Percentiles rank a stretch among this genome's conserved stretches.
Conservation (phyloP, 495 filamentous ascomycete species). For the Cryomyces minteri region DNA sequence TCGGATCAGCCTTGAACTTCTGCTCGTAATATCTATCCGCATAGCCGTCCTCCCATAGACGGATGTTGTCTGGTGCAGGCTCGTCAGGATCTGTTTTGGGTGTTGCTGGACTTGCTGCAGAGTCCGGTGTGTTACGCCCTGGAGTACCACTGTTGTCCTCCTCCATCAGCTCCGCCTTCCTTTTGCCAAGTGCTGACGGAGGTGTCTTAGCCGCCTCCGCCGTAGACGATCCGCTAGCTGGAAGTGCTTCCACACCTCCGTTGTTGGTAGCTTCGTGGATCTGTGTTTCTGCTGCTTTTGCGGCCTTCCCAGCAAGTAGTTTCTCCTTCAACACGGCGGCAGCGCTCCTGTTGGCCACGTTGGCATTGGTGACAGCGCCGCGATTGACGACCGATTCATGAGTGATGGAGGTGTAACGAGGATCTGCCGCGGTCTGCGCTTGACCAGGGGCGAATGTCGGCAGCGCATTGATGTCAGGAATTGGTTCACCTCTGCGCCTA, state of each 20-base stretch:
- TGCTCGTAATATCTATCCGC: conserved; percentile 92
- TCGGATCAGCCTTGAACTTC: conserved; percentile 76
- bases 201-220: conserved; percentile 11
- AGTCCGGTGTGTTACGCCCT: conserved; percentile 32
- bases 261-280: conserved; percentile 1
- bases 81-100: conserved; percentile 34
- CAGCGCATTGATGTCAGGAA: conserved; percentile 11
- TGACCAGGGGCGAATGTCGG: conserved; percentile 10
- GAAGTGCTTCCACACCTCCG: neutral
- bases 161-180: conserved; percentile 43
- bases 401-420: conserved; percentile 35
- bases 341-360: conserved; percentile 83
- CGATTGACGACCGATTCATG: conserved; percentile 80
- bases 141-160: conserved; percentile 37
- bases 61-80: conserved; percentile 56
- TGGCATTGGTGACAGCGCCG: conserved; percentile 52
- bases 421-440: conserved; percentile 21
- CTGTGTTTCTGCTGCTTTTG: neutral
- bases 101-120: conserved; percentile 22
- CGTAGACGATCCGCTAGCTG: neutral
- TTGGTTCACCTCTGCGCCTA: conserved; percentile 1
- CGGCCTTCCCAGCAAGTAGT: conserved; percentile 27
- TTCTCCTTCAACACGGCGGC: conserved; percentile 76
- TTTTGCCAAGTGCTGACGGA: conserved; percentile 35
- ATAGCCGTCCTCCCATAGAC: conserved; percentile 91